Percentiles rank a stretch among this genome's conserved stretches.
Evolutionary conservation across 1,284 basidiomycete species (phyloP).

Genomic region (Veloporphyrellus conicus): DNA sequence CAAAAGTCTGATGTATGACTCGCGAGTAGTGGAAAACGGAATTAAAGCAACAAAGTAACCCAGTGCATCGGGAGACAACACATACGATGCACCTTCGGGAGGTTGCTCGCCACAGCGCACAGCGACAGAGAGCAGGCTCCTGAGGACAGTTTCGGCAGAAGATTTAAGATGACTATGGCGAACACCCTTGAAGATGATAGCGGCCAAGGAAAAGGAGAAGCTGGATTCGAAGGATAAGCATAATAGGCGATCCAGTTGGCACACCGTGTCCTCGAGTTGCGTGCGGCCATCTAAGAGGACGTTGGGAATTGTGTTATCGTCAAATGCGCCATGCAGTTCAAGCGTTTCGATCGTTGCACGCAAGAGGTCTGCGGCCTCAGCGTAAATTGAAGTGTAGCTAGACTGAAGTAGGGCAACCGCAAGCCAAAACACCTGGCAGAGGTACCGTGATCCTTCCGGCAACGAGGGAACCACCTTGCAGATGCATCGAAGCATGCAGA

Average conservation of each 20-base stretch:
- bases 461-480: slow-evolving; percentile 72
- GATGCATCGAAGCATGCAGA: slow-evolving; percentile 85
- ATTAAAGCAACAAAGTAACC: slow-evolving; percentile 82
- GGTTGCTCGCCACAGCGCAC: slow-evolving; percentile 43
- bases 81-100: slow-evolving; percentile 38
- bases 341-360: slow-evolving; percentile 66
- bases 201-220: slow-evolving; percentile 78
- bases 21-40: slow-evolving; percentile 59
- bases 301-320: slow-evolving; percentile 49
- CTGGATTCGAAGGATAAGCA: slow-evolving; percentile 74
- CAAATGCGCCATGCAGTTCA: slow-evolving; percentile 55
- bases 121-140: slow-evolving; percentile 56
- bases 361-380: slow-evolving; percentile 66
- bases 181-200: slow-evolving; percentile 82
- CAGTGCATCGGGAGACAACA: slow-evolving; percentile 57
- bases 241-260: slow-evolving; percentile 70
- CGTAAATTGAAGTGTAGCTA: slow-evolving; percentile 69
- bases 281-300: slow-evolving; percentile 65
- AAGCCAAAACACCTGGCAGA: slow-evolving; percentile 78
- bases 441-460: slow-evolving; percentile 65
- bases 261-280: slow-evolving; percentile 63
- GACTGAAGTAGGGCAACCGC: slow-evolving; percentile 78
- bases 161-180: slow-evolving; percentile 63
- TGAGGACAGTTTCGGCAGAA: slow-evolving; percentile 54
- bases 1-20: slow-evolving; percentile 56